Evolutionary conservation across 1,139 yeast genomes (phyloP).

Genomic region (Eremothecium coryli): DNA sequence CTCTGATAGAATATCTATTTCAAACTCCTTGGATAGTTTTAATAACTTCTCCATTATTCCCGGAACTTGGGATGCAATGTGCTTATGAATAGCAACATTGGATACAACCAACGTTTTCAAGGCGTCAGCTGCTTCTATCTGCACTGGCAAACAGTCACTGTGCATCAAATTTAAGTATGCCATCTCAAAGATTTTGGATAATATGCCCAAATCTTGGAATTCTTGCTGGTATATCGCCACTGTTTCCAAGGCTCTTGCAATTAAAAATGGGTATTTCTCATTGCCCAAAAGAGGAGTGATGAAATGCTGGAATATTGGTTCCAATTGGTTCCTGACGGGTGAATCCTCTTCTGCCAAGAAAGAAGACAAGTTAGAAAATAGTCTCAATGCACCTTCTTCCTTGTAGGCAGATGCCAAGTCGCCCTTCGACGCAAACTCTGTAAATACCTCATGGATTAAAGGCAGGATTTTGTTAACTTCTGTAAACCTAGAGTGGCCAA

Average conservation of each 20-base stretch:
- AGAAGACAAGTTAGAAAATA: slow-evolving; percentile 63
- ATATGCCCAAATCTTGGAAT: slow-evolving; percentile 43
- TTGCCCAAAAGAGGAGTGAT: slow-evolving; percentile 58
- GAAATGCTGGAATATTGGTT: slow-evolving; percentile 53
- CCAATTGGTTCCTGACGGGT: slow-evolving; percentile 55
- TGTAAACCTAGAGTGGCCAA: slow-evolving; percentile 41
- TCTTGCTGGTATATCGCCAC: slow-evolving; percentile 49
- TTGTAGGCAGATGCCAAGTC: slow-evolving; percentile 50
- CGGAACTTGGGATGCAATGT: slow-evolving; percentile 62
- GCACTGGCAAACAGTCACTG: slow-evolving; percentile 54
- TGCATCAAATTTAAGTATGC: slow-evolving; percentile 32
- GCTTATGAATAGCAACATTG: slow-evolving; percentile 53
- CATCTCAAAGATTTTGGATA: slow-evolving; percentile 57
- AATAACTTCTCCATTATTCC: slow-evolving; percentile 75
- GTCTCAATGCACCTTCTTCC: slow-evolving; percentile 76
- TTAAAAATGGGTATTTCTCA: slow-evolving; percentile 58
- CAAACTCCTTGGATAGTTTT: slow-evolving; percentile 70
- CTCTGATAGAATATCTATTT: slow-evolving; percentile 73
- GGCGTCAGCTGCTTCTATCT: slow-evolving; percentile 81
- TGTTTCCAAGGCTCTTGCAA: slow-evolving; percentile 81
- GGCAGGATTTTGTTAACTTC: slow-evolving; percentile 38
- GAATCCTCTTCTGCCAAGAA: slow-evolving; percentile 43
- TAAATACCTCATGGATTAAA: slow-evolving; percentile 45
- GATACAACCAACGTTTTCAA: slow-evolving; percentile 68
- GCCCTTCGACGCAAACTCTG: slow-evolving; percentile 25